These are phyloP conservation scores for Komagataella kurtzmanii DNA, from an alignment of 805 yeast species.

Conservation along the genomic window DNA sequence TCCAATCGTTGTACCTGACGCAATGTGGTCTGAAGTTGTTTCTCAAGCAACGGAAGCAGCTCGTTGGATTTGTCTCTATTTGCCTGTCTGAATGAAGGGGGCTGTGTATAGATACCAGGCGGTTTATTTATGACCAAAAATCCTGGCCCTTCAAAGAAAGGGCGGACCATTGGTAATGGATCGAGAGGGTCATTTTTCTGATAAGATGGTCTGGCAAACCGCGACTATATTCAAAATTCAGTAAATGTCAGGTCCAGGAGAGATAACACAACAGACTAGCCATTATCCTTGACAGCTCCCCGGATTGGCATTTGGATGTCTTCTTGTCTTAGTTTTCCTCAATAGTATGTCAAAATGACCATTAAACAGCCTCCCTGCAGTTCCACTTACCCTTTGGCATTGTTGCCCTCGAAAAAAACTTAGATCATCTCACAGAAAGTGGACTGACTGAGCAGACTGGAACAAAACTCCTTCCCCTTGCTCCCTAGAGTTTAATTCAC, in stretches of 20 bases:
- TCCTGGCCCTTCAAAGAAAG: neutral
- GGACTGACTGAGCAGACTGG: neutral
- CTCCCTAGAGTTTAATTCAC: neutral
- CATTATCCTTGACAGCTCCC: too few species aligned
- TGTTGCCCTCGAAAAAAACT: neutral
- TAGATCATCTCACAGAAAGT: neutral
- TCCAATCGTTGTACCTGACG: neutral
- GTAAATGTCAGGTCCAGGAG: too few species aligned
- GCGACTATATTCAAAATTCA: neutral
- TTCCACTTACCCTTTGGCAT: neutral
- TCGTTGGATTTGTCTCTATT: neutral
- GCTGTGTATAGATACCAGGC: neutral
- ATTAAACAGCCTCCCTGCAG: too few species aligned
- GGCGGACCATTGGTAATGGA: neutral
- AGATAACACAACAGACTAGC: too few species aligned
- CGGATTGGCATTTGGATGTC: too few species aligned
- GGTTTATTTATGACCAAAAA: neutral
- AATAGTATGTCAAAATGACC: too few species aligned
- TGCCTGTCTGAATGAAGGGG: neutral
- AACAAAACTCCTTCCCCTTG: neutral
- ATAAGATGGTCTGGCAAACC: neutral
- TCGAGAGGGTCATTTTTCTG: neutral
- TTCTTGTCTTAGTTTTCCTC: too few species aligned
- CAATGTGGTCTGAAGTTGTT: neutral
- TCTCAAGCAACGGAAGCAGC: neutral